A percentile compares a stretch with the other conserved stretches of the same genome.
phyloP scores from a whole-genome alignment of 345 rosid species.

The Populus alba region DNA sequence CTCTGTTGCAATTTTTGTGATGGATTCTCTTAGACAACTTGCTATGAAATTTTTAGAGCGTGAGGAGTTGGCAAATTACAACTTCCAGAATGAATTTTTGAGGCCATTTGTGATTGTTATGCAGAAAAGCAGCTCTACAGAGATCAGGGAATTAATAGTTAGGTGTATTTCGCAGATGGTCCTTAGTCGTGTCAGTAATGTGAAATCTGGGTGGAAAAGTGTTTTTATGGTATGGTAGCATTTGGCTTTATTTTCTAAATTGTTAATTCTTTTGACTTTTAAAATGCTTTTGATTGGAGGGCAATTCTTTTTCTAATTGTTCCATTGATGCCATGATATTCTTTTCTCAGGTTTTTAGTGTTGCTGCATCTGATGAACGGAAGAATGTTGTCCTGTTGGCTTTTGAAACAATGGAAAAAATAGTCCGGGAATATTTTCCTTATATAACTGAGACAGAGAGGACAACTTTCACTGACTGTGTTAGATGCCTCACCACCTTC shows the following conservation, averaged over 20 bases:
- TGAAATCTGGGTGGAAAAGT: slow-evolving; percentile 99
- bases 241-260: not conserved
- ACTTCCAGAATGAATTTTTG: slow-evolving; percentile 93
- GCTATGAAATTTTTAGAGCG: slow-evolving; percentile 96
- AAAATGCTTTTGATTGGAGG: slow-evolving; percentile 1
- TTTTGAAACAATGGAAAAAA: slow-evolving; percentile 92
- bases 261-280: not conserved
- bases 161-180: slow-evolving; percentile 98
- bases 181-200: slow-evolving; percentile 81
- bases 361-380: slow-evolving; percentile 87
- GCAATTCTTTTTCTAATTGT: not conserved
- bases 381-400: slow-evolving; percentile 84
- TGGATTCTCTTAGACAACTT: slow-evolving; percentile 96
- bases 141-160: slow-evolving; percentile 83
- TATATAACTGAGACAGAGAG: slow-evolving; percentile 94
- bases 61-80: slow-evolving; percentile 94
- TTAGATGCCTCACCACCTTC: slow-evolving; percentile 87
- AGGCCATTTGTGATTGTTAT: slow-evolving; percentile 91
- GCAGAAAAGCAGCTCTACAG: slow-evolving; percentile 86
- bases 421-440: slow-evolving; percentile 88
- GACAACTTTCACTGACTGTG: slow-evolving; percentile 85
- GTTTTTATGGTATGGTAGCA: slow-evolving; percentile 72
- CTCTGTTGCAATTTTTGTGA: slow-evolving; percentile 91
- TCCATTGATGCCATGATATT: slow-evolving; percentile 3
- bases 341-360: slow-evolving; percentile 62